Percentiles rank a stretch among this genome's conserved stretches.
Evolutionary conservation across 2,329 filamentous ascomycete species (phyloP).

Genomic region (Nectriaceae sp.): DNA sequence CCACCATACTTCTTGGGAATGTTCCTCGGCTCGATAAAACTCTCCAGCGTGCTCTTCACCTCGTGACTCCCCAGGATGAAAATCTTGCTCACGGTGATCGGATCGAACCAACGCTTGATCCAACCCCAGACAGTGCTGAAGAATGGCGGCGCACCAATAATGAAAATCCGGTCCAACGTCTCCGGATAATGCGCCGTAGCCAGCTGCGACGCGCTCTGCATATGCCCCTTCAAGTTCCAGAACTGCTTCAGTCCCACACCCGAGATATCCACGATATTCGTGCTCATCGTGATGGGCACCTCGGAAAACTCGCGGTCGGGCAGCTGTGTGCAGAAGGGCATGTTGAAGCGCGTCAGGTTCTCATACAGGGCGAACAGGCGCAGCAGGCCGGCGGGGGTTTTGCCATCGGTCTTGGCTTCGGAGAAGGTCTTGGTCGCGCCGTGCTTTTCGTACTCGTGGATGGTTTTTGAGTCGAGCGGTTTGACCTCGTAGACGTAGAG

Average conservation of each 20-base stretch:
- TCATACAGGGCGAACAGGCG: constrained; percentile 93
- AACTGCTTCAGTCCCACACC: constrained; percentile 89
- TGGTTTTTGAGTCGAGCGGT: constrained; percentile 78
- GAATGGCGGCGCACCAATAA: constrained; percentile 88
- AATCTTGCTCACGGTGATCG: constrained; percentile 93
- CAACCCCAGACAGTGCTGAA: constrained; percentile 94
- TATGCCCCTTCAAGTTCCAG: constrained; percentile 91
- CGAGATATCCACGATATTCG: constrained; percentile 92
- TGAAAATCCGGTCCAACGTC: constrained; percentile 68
- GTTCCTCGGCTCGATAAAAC: constrained; percentile 79
- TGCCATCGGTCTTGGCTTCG: constrained; percentile 65
- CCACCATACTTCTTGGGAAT: constrained; percentile 92
- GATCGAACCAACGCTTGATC: constrained; percentile 95
- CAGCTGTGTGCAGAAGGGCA: constrained; percentile 81
- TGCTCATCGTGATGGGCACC: constrained; percentile 89
- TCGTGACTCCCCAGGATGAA: constrained; percentile 79
- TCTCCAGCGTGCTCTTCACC: constrained; percentile 73
- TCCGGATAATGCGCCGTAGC: constrained; percentile 95
- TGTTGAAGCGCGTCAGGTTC: constrained; percentile 82
- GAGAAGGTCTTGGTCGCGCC: constrained; percentile 57
- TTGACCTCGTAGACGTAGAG: constrained; percentile 89
- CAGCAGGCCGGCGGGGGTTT: constrained; percentile 73
- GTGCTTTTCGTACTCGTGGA: constrained; percentile 74
- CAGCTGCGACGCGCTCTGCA: constrained; percentile 87
- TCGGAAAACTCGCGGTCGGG: constrained; percentile 69